Evolutionary conservation across 1,139 yeast genomes (phyloP), one percentile per base, ranked within the genome.

Genomic region (Scheffersomyces lignicola): DNA sequence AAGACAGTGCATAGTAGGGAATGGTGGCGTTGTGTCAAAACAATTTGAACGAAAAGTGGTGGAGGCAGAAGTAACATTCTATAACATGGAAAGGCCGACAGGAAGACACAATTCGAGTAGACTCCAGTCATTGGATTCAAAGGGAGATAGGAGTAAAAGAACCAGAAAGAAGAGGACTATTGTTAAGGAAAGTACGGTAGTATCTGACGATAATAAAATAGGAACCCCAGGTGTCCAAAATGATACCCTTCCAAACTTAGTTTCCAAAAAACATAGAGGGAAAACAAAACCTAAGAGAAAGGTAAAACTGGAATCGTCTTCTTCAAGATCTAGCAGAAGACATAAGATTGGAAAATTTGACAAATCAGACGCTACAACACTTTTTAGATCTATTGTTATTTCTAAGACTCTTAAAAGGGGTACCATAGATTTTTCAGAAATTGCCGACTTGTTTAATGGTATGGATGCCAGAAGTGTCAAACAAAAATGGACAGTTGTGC

Each of bases 301-400:
- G 26, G 35, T 21, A 24, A 36, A 29, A 13, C 23, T 26, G 30
- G 35, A 33, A 11, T 16, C 26, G 23, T 38, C 29, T 18, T 18
- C 14, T 11, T 15, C 32, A 7, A 31, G 24, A 7, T 35, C 36
- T 18, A 20, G 33, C 23, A 41, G 48, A 23, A 45, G 48, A 30
- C 42, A 56, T 24, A 48, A 67, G 27, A 43, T 57, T 2, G 39
- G 48, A 7, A 62, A 56, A 34, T 59, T 70, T 41, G 69, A 65
- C 44, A 56, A 64, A 46, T 48, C 58, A n/a, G 82, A 79, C 42
- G 60, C 69, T 2, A 73, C 80, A 3, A 52, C 55, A 5, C 60
- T 81, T 33, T 79, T 70, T 49, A 63, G 84, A 21, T 71, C 80
- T 1, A 80, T 83, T 18, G 73, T 83, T 7, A 79, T 86, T n/a